Evolutionary conservation across 2,329 filamentous ascomycete species (phyloP).

Genomic region (Gyromitra esculenta): DNA sequence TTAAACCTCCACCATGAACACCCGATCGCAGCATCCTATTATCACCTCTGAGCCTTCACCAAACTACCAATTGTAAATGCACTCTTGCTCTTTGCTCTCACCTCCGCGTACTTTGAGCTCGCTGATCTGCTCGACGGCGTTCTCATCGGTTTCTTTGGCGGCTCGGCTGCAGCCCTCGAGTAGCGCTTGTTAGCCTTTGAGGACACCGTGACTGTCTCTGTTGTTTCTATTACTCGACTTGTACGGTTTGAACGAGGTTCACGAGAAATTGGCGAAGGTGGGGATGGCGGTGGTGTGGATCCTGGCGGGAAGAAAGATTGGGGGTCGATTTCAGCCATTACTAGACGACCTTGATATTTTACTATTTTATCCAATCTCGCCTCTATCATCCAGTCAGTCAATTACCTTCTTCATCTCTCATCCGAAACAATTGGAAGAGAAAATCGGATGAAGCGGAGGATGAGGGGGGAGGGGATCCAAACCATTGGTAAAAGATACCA

Average conservation of each 20-base stretch:
- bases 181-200: slow-evolving; percentile 30
- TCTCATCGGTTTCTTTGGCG: slow-evolving; percentile 22
- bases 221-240: slow-evolving; percentile 30
- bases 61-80: slow-evolving; percentile 47
- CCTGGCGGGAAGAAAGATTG: slow-evolving; percentile 39
- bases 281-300: slow-evolving; percentile 24
- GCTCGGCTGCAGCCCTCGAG: slow-evolving; percentile 24
- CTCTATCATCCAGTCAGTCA: slow-evolving; percentile 24
- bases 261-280: slow-evolving; percentile 20
- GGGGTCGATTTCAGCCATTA: slow-evolving; percentile 43
- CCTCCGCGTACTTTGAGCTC: slow-evolving; percentile 35
- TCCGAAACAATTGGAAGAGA: neutral
- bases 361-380: slow-evolving; percentile 44
- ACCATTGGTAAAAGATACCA: slow-evolving; percentile 43
- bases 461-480: neutral
- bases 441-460: neutral
- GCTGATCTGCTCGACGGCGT: slow-evolving; percentile 14
- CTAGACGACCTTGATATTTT: slow-evolving; percentile 45
- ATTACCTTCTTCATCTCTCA: neutral
- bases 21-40: slow-evolving; percentile 10
- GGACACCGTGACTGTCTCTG: slow-evolving; percentile 22
- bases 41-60: slow-evolving; percentile 43
- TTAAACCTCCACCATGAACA: slow-evolving; percentile 12
- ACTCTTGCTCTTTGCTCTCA: slow-evolving; percentile 44
- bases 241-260: slow-evolving; percentile 6